Evolutionary conservation across 805 yeast species (phyloP), one percentile per base, ranked within the genome.

Genomic region (Candida yuanshanica): DNA sequence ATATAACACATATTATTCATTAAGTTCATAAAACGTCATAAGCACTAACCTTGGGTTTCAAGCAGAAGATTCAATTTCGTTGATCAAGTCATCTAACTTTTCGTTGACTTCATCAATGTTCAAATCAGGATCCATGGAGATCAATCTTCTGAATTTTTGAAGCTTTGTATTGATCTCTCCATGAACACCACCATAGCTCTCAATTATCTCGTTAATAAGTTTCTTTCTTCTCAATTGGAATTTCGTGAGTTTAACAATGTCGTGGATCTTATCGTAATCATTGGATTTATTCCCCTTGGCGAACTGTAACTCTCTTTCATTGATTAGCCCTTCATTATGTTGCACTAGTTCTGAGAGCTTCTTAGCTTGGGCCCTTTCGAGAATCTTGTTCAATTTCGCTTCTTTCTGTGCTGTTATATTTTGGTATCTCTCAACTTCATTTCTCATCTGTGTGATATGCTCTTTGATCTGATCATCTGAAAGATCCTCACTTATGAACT

Each of bases 51-150:
- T n/a, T n/a, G n/a, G n/a, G n/a, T n/a, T 24, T 37, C 39, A 27
- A 27, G 11, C 16, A 10, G 31, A 16, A 27, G 31, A 27, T 24
- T 54, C 56, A 32, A 56, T 51, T 35, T 55, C 58, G n/a, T 60
- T 50, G 34, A 65, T 65, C 36, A 83, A 77, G 7, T 80, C 83
- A 53, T 81, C 83, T 39, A 83, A 65, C 46, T 80, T 74, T 35
- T 72, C 75, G 55, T 81, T 87, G 32, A 83, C 83, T 49, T 82
- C 85, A 47, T 75, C 75, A 18, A 79, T 71, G 10, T 76, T 75
- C 42, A 84, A 73, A 33, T 79, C 86, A 37, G 89, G 81, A 47
- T 87, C 76, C 38, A 75, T 72, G 41, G 87, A 74, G 36, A 83
- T 81, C 56, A 83, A 69, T 50, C 79, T 72, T 47, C 87, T 66